Evolutionary conservation across 129 eudicot genomes (phyloP), one percentile per base, ranked within the genome.

Genomic region (Mikania micrantha): DNA sequence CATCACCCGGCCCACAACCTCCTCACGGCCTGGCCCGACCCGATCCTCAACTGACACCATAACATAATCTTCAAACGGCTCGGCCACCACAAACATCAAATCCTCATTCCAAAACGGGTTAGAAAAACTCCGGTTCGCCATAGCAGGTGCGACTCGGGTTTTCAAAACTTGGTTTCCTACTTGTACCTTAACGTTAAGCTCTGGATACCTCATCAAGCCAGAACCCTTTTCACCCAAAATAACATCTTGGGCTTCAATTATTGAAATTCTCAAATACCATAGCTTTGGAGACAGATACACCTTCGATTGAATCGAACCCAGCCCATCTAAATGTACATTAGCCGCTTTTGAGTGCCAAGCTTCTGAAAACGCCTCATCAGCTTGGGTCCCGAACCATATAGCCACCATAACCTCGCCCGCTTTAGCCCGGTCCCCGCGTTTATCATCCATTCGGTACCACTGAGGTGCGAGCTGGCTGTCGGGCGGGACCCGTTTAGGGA

Each of bases 291-390:
- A 93, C 4, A 93, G 69, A 79, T 93, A 93, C 17, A 88, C 96
- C 80, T 93, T 93, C 0, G 98, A 93, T n/a, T 82, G 86, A 9
- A 88, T 93, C 28, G 95, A 87, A 70, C 83, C 62, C 15, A 93
- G 72, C 1, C 96, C 95, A 48, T 93, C 92, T 1, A 86, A 75
- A 75, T 86, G 91, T 70, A 93, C 95, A 68, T 82, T 86, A 0
- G 96, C 96, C 3, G 98, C 95, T 74, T 88, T 86, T 0, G 96
- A 88, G 82, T 93, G 98, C 98, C 98, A 93, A 0, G 98, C 96
- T 73, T 93, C 96, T 2, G 96, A 77, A 64, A 93, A 93, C 6
- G 96, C 98, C 58, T 93, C 98, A 42, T 93, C 98, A 0, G 98
- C 98, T 67, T 93, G 98, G 50, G 98, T 93, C 16, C 98, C 98